Evolutionary conservation across 2,329 filamentous ascomycete species (phyloP).

Genomic region (Boeremia lycopersici): DNA sequence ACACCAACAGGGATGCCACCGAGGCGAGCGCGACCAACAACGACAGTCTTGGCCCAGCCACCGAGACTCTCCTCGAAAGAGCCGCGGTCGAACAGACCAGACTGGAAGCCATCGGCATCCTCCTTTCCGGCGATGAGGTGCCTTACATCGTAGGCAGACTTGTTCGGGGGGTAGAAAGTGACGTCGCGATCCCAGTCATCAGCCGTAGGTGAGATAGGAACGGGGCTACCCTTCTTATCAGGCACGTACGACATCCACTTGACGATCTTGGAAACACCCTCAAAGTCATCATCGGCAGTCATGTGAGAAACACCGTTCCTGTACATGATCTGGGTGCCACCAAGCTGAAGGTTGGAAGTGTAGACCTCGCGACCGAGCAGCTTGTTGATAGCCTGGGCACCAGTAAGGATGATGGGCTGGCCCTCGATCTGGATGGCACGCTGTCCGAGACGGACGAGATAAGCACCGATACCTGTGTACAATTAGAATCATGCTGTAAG

Average conservation of each 20-base stretch:
- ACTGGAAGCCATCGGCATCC: conserved; percentile 82
- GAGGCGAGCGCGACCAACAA: conserved; percentile 93
- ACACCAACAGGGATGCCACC: conserved; percentile 98
- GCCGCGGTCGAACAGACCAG: conserved; percentile 93
- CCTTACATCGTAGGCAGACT: conserved; percentile 88
- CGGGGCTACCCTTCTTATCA: conserved; percentile 89
- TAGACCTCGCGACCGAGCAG: conserved; percentile 97
- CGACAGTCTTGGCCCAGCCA: conserved; percentile 96
- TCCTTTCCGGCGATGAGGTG: conserved; percentile 91
- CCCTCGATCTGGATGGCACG: conserved; percentile 99
- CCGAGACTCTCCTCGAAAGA: conserved; percentile 97
- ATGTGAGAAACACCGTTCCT: conserved; percentile 99
- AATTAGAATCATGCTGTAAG: conserved; percentile 40
- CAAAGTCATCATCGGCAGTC: conserved; percentile 97
- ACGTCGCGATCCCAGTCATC: conserved; percentile 95
- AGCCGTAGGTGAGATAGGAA: conserved; percentile 85
- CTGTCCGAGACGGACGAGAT: conserved; percentile 96
- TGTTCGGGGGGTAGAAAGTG: conserved; percentile 77
- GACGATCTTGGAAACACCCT: conserved; percentile 96
- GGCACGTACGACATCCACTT: conserved; percentile 98
- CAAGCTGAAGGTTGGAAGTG: conserved; percentile 97
- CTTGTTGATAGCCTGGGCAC: conserved; percentile 97
- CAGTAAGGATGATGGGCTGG: conserved; percentile 97
- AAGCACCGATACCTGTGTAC: conserved; percentile 84
- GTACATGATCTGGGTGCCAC: conserved; percentile 99